phyloP scores from a whole-genome alignment of 306 rosid species.

The Vachellia collinsii region DNA sequence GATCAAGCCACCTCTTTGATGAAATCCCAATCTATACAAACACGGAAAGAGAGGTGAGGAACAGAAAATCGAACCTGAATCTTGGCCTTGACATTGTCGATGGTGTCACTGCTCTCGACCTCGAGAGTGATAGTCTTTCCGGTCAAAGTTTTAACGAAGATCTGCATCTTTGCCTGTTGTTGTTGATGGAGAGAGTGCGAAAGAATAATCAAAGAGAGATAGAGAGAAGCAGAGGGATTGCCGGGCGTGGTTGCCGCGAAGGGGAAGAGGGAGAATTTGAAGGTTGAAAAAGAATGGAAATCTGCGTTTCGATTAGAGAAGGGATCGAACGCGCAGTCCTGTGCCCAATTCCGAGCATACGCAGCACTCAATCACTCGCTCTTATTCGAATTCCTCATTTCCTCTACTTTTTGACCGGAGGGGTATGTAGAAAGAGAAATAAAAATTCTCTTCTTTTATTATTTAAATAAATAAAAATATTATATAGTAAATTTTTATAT shows the following conservation, averaged over 20 bases:
- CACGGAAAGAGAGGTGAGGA: background rate
- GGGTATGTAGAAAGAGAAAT: background rate
- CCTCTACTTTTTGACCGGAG: background rate
- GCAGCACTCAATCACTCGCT: background rate
- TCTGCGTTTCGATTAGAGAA: background rate
- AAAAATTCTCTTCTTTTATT: too few relatives aligned
- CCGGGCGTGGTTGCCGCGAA: background rate
- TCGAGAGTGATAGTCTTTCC: conserved; percentile 62
- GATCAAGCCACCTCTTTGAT: background rate
- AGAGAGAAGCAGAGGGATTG: background rate
- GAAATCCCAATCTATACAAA: background rate
- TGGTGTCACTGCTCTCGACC: conserved; percentile 61
- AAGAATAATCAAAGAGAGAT: background rate
- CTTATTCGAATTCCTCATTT: background rate
- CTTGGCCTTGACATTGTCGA: conserved; percentile 62
- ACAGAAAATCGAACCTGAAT: conserved; percentile 44
- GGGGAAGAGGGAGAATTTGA: background rate
- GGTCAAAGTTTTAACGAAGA: conserved; percentile 59
- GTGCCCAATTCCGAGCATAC: background rate
- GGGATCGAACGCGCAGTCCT: conserved; percentile 6
- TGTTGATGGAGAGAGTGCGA: background rate
- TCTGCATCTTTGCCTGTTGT: conserved; percentile 45
- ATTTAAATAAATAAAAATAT: too few relatives aligned
- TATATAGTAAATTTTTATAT: too few relatives aligned
- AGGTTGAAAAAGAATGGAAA: background rate